Evolutionary conservation across 768 basidiomycete genomes (phyloP), one percentile per base, ranked within the genome.

Genomic region (Macrolepiota fuliginosa): DNA sequence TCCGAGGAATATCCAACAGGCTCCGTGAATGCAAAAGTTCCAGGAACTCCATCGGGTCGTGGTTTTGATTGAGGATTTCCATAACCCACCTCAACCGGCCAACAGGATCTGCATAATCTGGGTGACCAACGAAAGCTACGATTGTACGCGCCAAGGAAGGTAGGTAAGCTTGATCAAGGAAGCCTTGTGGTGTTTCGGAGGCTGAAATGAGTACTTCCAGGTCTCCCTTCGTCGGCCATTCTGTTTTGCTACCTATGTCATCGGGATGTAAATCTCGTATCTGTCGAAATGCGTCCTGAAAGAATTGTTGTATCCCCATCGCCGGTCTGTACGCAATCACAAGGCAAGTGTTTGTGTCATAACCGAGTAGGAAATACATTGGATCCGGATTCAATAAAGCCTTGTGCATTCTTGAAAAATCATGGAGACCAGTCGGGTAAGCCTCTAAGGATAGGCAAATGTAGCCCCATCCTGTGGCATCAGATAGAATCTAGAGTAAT

Each of bases 311-410:
- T 4, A 55, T 13, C 1, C 5, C 22, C 13, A 55, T 40, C 2
- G 12, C 24, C 1, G 37, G 39, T 39, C 39, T n/a, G 54, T 55
- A 42, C 12, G 12, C 25, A 24, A 55, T 42, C 3, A 55, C 19
- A 5, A 55, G 24, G 15, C 54, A 40, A 19, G 54, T 55, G 15
- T 55, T 55, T 17, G 19, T 42, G n/a, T 25, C 37, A 12, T 55
- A 7, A 24, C 54, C 54, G 22, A 55, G 54, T 2, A 55, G 54
- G 19, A 55, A 55, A 42, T 55, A 55, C 54, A 55, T 55, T 9
- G 54, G 19, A 15, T n/a, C 3, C 4, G 54, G 54, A n/a, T 55
- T 24, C 12, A 40, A 19, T 19, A 55, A 22, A 15, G 54, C 54
- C 12, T 25, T 27, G 11, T 37, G 6, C 25, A 40, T 17, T 22